Percentiles rank a stretch among this genome's conserved stretches.
Evolutionary conservation across 2,329 filamentous ascomycete species (phyloP).

Genomic region (Colletotrichum sp.): DNA sequence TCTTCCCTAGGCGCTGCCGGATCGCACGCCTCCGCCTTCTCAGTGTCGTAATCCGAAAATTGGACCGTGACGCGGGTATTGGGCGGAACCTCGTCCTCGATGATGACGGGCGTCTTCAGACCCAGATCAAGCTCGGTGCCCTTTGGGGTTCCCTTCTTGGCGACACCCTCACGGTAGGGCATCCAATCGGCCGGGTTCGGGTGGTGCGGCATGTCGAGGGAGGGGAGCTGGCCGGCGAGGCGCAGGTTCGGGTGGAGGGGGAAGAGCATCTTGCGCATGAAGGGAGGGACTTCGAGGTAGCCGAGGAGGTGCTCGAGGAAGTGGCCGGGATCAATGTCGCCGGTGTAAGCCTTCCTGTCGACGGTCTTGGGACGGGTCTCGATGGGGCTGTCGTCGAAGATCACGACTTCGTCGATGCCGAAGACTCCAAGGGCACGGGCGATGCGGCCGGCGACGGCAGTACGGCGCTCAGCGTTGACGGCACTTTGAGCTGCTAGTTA

Average conservation of each 20-base stretch:
- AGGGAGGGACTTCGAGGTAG: constrained; percentile 84
- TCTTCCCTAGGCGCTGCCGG: constrained; percentile 74
- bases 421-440: constrained; percentile 84
- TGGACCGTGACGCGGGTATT: constrained; percentile 77
- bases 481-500: constrained; percentile 51
- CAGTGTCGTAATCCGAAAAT: constrained; percentile 56
- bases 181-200: constrained; percentile 78
- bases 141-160: constrained; percentile 49
- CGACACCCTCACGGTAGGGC: constrained; percentile 79
- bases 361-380: constrained; percentile 50
- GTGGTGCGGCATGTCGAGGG: constrained; percentile 86
- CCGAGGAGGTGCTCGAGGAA: constrained; percentile 80
- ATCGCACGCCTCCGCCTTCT: constrained; percentile 65
- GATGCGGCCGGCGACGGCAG: constrained; percentile 73
- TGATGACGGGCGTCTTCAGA: constrained; percentile 57
- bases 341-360: constrained; percentile 64
- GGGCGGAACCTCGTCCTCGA: constrained; percentile 67
- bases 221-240: constrained; percentile 75
- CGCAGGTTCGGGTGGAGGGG: constrained; percentile 79
- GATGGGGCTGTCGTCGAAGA: constrained; percentile 74
- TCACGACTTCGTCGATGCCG: constrained; percentile 81
- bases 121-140: constrained; percentile 65
- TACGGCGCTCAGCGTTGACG: constrained; percentile 76
- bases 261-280: constrained; percentile 78
- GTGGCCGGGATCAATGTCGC: constrained; percentile 76